A percentile compares a stretch with the other conserved stretches of the same genome.
These are phyloP conservation scores for Lichtheimia ramosa DNA, from an alignment of 371 early-diverging fungal species.

Conservation along the genomic window DNA sequence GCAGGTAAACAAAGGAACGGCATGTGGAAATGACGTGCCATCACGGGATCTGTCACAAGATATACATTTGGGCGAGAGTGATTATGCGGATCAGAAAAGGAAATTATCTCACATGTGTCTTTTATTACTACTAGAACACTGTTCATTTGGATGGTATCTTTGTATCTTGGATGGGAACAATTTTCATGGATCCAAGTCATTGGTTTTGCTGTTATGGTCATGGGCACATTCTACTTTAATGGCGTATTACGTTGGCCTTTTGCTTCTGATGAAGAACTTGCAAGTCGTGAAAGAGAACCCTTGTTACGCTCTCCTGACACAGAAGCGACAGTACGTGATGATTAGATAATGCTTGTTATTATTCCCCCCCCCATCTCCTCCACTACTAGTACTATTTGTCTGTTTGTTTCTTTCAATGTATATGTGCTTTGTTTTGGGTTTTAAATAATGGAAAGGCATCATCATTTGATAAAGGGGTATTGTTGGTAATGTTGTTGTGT, in stretches of 20 bases:
- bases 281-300: constrained; percentile 33
- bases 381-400: background rate
- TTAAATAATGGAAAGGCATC: background rate
- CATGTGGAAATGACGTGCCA: too few species aligned
- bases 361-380: background rate
- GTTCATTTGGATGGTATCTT: constrained; percentile 91
- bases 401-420: background rate
- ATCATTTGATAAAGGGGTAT: background rate
- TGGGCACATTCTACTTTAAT: constrained; percentile 92
- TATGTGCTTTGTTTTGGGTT: background rate
- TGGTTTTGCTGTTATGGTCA: constrained; percentile 80
- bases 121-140: constrained; percentile 62
- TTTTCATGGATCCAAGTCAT: constrained; percentile 90
- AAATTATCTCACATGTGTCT: background rate
- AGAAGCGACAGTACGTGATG: constrained; percentile 5
- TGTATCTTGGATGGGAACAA: constrained; percentile 91
- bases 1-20: constrained; percentile 47
- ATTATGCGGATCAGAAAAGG: background rate
- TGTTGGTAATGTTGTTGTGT: background rate
- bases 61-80: background rate
- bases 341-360: background rate
- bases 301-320: constrained; percentile 19
- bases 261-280: constrained; percentile 12
- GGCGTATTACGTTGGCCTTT: constrained; percentile 68
- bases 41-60: too few species aligned